Percentiles rank a stretch among this genome's conserved stretches.
phyloP scores from a whole-genome alignment of 2,329 filamentous ascomycete genomes.

The Phaeomoniella chlamydospora region DNA sequence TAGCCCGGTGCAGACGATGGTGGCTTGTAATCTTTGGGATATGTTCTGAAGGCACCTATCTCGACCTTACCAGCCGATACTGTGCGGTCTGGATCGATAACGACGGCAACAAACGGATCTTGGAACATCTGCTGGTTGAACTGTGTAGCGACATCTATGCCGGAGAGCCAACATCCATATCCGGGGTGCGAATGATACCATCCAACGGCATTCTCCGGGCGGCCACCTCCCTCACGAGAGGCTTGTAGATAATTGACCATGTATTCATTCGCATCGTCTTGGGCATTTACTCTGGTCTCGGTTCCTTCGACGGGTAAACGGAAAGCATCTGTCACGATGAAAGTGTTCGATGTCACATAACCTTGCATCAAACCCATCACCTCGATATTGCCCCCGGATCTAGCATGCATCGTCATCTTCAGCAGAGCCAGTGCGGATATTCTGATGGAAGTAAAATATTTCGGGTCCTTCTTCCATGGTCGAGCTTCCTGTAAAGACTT shows the following conservation, averaged over 20 bases:
- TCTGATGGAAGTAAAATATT: constrained; percentile 86
- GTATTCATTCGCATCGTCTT: constrained; percentile 93
- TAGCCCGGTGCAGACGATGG: constrained; percentile 27
- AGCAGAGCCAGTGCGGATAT: constrained; percentile 87
- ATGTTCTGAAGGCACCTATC: constrained; percentile 92
- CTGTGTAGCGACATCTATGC: constrained; percentile 88
- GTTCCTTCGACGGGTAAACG: constrained; percentile 90
- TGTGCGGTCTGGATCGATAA: constrained; percentile 91
- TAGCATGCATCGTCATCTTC: constrained; percentile 99
- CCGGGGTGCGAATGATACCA: constrained; percentile 99
- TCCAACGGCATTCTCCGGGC: constrained; percentile 83
- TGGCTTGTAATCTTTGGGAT: constrained; percentile 57
- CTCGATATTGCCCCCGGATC: constrained; percentile 83
- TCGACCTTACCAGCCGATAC: constrained; percentile 92
- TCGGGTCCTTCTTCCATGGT: constrained; percentile 65
- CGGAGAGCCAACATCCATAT: constrained; percentile 95
- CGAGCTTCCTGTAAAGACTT: constrained; percentile 48
- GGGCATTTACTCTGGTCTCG: constrained; percentile 95
- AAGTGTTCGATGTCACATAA: constrained; percentile 69
- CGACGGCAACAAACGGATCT: constrained; percentile 88
- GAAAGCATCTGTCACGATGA: constrained; percentile 90
- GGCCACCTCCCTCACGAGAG: constrained; percentile 54
- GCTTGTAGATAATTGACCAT: constrained; percentile 73
- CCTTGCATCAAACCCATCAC: constrained; percentile 98
- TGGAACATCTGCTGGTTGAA: constrained; percentile 69